Evolutionary conservation across 2,329 filamentous ascomycete genomes (phyloP).

Genomic region (Botryotinia calthae): DNA sequence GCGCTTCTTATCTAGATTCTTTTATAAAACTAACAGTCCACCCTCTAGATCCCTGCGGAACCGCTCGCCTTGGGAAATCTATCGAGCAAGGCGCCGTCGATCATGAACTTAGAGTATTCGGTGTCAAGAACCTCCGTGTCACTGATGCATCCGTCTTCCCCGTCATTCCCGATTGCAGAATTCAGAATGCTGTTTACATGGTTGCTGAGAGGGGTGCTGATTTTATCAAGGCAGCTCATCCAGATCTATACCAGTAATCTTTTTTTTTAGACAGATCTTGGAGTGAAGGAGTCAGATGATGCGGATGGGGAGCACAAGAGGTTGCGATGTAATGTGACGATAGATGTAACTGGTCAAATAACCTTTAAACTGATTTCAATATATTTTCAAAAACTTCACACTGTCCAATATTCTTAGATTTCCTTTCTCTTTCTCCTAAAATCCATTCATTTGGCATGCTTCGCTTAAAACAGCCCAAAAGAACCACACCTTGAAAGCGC

Average conservation of each 20-base stretch:
- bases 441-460: not conserved
- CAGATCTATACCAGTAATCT: not conserved
- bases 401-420: not conserved
- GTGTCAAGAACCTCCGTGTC: not conserved
- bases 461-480: not conserved
- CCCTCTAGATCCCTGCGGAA: not conserved
- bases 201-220: not conserved
- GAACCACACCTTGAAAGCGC: no score
- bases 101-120: not conserved
- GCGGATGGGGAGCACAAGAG: not conserved
- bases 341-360: not conserved
- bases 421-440: not conserved
- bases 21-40: not conserved
- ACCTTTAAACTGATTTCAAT: not conserved
- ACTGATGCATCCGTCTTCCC: not conserved
- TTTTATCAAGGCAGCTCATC: not conserved
- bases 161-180: not conserved
- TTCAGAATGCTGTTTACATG: not conserved
- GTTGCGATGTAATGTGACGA: not conserved
- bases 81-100: not conserved
- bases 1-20: not conserved
- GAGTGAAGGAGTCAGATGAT: not conserved
- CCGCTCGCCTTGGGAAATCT: not conserved
- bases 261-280: not conserved
- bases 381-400: not conserved